These are phyloP conservation scores for Teratosphaeria zuluensis DNA, from an alignment of 2,329 filamentous ascomycete species.

Conservation along the genomic window DNA sequence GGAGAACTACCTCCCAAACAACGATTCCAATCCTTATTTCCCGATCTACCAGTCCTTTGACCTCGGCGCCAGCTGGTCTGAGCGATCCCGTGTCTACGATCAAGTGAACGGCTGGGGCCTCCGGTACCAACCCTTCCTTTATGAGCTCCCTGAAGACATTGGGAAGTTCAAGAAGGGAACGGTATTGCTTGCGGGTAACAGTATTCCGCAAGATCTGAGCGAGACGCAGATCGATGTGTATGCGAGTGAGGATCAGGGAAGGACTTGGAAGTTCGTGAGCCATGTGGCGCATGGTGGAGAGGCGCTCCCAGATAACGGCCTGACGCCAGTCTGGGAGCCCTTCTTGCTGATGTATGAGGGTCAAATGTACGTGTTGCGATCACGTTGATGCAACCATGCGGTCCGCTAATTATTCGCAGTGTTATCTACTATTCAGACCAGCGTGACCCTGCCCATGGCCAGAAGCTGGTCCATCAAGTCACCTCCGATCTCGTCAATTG, in stretches of 20 bases:
- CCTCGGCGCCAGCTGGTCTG: constrained; percentile 47
- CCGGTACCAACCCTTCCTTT: constrained; percentile 60
- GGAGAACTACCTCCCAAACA: constrained; percentile 44
- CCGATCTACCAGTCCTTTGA: constrained; percentile 40
- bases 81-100: constrained; percentile 55
- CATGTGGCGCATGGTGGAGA: constrained; percentile 56
- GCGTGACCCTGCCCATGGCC: constrained; percentile 54
- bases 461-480: constrained; percentile 59
- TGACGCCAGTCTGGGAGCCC: constrained; percentile 65
- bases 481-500: constrained; percentile 51
- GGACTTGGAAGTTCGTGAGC: constrained; percentile 58
- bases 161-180: constrained; percentile 53
- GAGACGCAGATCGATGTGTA: constrained; percentile 61
- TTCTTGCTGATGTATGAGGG: constrained; percentile 51
- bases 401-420: background rate
- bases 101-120: constrained; percentile 55
- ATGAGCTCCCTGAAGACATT: constrained; percentile 49
- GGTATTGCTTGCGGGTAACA: constrained; percentile 52
- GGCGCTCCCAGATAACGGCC: constrained; percentile 52
- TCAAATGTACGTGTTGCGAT: constrained; percentile 30
- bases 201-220: constrained; percentile 49
- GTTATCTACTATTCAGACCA: constrained; percentile 65
- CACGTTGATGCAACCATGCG: too few species aligned
- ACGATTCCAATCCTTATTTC: constrained; percentile 32
- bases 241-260: constrained; percentile 50